A percentile compares a stretch with the other conserved stretches of the same genome.
phyloP scores from a whole-genome alignment of 495 filamentous ascomycete genomes.

The Hyaloscypha bicolor region DNA sequence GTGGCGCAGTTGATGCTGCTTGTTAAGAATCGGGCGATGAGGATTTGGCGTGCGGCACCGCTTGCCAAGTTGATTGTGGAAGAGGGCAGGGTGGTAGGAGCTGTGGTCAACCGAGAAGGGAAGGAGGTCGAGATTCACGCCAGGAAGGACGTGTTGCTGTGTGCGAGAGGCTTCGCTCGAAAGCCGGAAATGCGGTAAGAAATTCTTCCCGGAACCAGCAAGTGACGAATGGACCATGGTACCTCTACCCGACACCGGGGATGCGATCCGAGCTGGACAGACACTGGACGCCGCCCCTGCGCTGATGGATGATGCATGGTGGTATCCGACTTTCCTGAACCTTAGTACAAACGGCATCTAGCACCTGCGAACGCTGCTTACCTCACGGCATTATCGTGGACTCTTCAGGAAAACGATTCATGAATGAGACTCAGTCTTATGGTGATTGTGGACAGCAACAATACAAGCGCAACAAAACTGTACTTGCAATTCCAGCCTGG shows the following conservation, averaged over 20 bases:
- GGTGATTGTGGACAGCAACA: slow-evolving; percentile 8
- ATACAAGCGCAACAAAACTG: slow-evolving; percentile 18
- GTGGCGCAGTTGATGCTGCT: slow-evolving; percentile 30
- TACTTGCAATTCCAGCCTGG: slow-evolving; percentile 26
- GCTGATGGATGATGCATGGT: slow-evolving; percentile 16
- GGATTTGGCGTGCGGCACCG: slow-evolving; percentile 24
- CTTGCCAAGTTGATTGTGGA: slow-evolving; percentile 17
- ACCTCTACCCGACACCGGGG: slow-evolving; percentile 11
- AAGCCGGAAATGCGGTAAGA: slow-evolving; percentile 5
- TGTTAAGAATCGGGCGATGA: slow-evolving; percentile 3
- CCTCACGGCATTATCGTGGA: slow-evolving; percentile 36
- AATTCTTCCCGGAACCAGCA: neutral
- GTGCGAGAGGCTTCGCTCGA: slow-evolving; percentile 32
- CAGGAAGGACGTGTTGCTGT: slow-evolving; percentile 29
- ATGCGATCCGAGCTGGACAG: slow-evolving; percentile 3
- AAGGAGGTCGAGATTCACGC: slow-evolving; percentile 21
- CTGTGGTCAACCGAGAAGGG: slow-evolving; percentile 23
- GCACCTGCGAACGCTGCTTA: slow-evolving; percentile 25
- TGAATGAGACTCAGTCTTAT: slow-evolving; percentile 34
- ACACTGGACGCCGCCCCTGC: slow-evolving; percentile 1
- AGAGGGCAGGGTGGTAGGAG: slow-evolving; percentile 9
- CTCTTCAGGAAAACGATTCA: slow-evolving; percentile 29
- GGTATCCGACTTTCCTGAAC: slow-evolving; percentile 11
- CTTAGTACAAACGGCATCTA: slow-evolving; percentile 6
- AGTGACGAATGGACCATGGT: slow-evolving; percentile 3